Percentiles rank a stretch among this genome's conserved stretches.
These are phyloP conservation scores for Typha latifolia DNA, from an alignment of 176 grass and related monocot genomes.

Conservation along the genomic window DNA sequence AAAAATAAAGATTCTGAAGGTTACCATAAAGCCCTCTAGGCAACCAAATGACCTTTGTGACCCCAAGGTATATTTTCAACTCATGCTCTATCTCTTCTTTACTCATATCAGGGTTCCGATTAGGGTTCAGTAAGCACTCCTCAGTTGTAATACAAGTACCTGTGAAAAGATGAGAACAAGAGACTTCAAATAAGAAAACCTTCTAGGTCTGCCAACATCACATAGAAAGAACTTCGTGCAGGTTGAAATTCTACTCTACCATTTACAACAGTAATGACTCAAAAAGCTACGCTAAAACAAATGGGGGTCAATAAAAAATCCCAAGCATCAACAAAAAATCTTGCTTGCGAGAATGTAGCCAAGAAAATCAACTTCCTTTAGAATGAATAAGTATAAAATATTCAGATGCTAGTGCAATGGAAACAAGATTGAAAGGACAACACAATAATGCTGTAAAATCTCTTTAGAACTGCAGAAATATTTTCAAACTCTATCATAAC, in stretches of 20 bases:
- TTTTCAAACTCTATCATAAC: not conserved
- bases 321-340: no score
- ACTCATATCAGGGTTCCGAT: slow-evolving; percentile 80
- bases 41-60: slow-evolving; percentile 87
- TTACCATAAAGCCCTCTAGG: slow-evolving; percentile 79
- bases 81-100: slow-evolving; percentile 80
- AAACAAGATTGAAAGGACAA: not conserved
- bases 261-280: no score
- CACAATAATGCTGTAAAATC: not conserved
- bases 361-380: not conserved
- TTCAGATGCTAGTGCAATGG: no score
- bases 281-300: no score
- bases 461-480: not conserved
- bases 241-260: no score
- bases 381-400: not conserved
- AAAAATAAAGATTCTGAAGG: not conserved
- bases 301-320: no score
- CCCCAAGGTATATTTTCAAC: slow-evolving; percentile 69
- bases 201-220: no score
- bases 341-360: no score
- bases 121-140: slow-evolving; percentile 79
- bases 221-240: no score
- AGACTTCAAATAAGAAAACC: no score
- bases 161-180: slow-evolving; percentile 15
- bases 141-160: slow-evolving; percentile 97